Conservation (phyloP, 129 eudicot species). For the Flaveria bidentis region DNA sequence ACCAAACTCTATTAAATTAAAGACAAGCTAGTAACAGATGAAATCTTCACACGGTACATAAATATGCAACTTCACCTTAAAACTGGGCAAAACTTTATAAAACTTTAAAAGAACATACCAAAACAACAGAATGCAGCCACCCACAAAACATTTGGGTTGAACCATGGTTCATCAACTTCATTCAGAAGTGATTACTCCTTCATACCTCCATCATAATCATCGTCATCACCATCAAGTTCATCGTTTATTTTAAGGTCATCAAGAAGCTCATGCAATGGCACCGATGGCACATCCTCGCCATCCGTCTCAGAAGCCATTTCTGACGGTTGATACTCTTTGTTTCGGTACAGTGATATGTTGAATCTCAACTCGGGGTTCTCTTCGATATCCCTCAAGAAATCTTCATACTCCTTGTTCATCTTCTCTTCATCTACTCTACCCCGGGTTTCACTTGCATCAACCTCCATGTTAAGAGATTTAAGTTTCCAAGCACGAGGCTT, state of each 20-base stretch:
- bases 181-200: not conserved
- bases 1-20: too few relatives aligned
- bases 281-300: conserved; percentile 10
- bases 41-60: not conserved
- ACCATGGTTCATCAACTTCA: not conserved
- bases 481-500: conserved; percentile 21
- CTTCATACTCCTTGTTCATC: conserved; percentile 14
- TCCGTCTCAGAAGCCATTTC: conserved; percentile 12
- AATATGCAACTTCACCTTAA: not conserved
- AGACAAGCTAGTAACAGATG: too few relatives aligned
- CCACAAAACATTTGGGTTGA: not conserved
- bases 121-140: not conserved
- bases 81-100: not conserved
- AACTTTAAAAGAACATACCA: not conserved
- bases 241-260: conserved; percentile 7
- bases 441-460: conserved; percentile 11
- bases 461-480: not conserved
- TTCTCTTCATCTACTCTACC: conserved; percentile 20
- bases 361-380: conserved; percentile 21
- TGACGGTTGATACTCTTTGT: not conserved
- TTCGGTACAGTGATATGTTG: not conserved
- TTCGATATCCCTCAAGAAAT: conserved; percentile 3
- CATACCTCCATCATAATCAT: conserved; percentile 2
- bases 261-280: conserved; percentile 14
- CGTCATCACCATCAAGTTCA: not conserved